phyloP scores from a whole-genome alignment of 2,329 filamentous ascomycete species.

The Ophiocordyceps camponoti-floridani region DNA sequence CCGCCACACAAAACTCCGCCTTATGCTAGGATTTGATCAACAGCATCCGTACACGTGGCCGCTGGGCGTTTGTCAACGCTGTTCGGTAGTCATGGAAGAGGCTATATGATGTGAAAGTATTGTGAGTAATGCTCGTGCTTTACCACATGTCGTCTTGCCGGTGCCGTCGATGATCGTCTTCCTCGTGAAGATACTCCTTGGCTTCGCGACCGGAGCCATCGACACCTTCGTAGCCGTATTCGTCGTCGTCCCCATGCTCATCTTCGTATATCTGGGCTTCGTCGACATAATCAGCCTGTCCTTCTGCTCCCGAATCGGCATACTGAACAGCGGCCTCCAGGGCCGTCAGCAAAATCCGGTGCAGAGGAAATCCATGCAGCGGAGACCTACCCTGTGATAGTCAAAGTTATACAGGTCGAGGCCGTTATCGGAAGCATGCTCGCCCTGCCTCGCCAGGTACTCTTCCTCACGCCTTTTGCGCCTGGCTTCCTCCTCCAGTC shows the following conservation, averaged over 20 bases:
- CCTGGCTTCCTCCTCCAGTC: conserved; percentile 35
- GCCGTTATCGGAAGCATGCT: conserved; percentile 26
- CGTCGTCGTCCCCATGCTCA: conserved; percentile 22
- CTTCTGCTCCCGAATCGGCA: conserved; percentile 22
- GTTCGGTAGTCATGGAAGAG: conserved; percentile 3
- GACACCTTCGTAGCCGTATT: conserved; percentile 18
- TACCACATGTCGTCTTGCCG: conserved; percentile 25
- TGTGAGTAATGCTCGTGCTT: conserved; percentile 6
- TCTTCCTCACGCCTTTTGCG: conserved; percentile 31
- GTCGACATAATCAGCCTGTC: conserved; percentile 30
- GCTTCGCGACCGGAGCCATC: conserved; percentile 19
- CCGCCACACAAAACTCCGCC: conserved; percentile 14
- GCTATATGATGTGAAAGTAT: conserved; percentile 4
- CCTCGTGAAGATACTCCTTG: conserved; percentile 21
- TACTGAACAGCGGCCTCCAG: conserved; percentile 25
- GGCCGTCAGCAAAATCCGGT: conserved; percentile 1
- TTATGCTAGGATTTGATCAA: conserved; percentile 13
- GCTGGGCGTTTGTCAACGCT: conserved; percentile 1
- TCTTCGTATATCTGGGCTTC: conserved; percentile 35
- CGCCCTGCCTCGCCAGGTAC: conserved; percentile 25
- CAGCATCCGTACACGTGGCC: conserved; percentile 7
- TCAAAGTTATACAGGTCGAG: conserved; percentile 34
- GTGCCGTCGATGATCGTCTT: conserved; percentile 15
- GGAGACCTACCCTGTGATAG: conserved; percentile 29
- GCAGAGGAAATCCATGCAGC: background rate